Conservation (phyloP, 1,284 basidiomycete genomes). For the Irpex lacteus region DNA sequence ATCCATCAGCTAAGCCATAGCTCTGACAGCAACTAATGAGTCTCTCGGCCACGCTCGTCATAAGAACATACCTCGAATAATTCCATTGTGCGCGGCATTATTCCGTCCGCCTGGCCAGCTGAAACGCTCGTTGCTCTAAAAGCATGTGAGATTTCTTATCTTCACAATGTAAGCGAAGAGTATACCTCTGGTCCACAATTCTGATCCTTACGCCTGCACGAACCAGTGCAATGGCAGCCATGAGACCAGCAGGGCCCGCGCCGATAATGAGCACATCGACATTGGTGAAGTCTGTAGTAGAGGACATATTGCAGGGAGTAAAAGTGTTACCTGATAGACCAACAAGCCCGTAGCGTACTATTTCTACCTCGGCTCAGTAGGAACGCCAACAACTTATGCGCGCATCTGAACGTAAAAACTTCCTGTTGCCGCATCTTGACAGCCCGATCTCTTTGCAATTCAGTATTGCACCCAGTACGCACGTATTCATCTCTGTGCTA, state of each 20-base stretch:
- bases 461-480: not conserved
- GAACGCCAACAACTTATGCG: not conserved
- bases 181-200: constrained; percentile 67
- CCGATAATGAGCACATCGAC: constrained; percentile 54
- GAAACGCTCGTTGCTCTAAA: constrained; percentile 56
- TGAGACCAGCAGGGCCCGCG: constrained; percentile 56
- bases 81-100: constrained; percentile 75
- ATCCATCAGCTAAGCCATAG: constrained; percentile 64
- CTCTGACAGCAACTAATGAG: constrained; percentile 41
- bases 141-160: not conserved
- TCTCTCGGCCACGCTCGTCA: not conserved
- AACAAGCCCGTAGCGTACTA: not conserved
- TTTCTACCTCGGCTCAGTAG: not conserved
- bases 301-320: not conserved
- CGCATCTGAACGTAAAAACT: not conserved
- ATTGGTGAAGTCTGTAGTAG: not conserved
- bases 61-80: constrained; percentile 54
- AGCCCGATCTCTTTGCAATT: not conserved
- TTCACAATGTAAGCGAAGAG: not conserved
- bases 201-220: constrained; percentile 58
- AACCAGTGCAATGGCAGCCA: constrained; percentile 64
- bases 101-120: constrained; percentile 76
- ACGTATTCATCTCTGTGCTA: not conserved
- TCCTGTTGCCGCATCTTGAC: not conserved
- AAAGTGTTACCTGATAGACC: not conserved